Evolutionary conservation across 192 early-diverging fungal species (phyloP), one percentile per base, ranked within the genome.

Genomic region (Podila horticola): DNA sequence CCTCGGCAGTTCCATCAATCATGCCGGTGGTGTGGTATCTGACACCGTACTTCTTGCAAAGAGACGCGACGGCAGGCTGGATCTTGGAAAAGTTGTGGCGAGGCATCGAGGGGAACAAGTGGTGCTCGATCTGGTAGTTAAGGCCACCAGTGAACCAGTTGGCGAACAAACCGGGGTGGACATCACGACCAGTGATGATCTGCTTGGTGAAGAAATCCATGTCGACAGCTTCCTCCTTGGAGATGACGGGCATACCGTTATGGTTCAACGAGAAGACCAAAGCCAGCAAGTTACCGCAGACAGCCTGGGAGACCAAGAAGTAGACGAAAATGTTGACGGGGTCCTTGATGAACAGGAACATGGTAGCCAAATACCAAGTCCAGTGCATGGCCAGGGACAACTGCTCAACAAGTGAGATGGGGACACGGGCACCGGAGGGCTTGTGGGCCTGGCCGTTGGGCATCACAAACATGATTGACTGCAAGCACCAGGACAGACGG

Each of bases 101-200:
- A 15, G 94, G 94, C 67, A 95, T 88, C 41, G 84, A 88, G 10
- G 94, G 93, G 89, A 95, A 95, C 75, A 94, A 64, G 75, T 95
- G 94, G 86, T 95, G 94, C 82, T 95, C 93, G 67, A 95, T 94
- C 75, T 95, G 94, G 86, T 87, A 93, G 88, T 94, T 95, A 63
- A 94, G 84, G 59, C 93, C 93, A 41, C 93, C 93, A 12, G 88
- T 91, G 83, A 95, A 94, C 94, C 94, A 95, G 84, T 95, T 88
- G 57, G 84, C 84, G 68, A 95, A 88, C 17, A 83, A 48, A 74
- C 69, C 74, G 11, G 88, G 73, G 62, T 76, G 72, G 24, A 95
- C 92, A 85, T 94, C 89, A 64, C 94, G 90, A 22, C 93, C 94
- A 60, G 94, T 95, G n/a, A 90, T 75, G 59, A 94, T 88, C 55